Base-by-base conservation (phyloP, 148 eudicot species). In the Rhododendron griersonianum region DNA sequence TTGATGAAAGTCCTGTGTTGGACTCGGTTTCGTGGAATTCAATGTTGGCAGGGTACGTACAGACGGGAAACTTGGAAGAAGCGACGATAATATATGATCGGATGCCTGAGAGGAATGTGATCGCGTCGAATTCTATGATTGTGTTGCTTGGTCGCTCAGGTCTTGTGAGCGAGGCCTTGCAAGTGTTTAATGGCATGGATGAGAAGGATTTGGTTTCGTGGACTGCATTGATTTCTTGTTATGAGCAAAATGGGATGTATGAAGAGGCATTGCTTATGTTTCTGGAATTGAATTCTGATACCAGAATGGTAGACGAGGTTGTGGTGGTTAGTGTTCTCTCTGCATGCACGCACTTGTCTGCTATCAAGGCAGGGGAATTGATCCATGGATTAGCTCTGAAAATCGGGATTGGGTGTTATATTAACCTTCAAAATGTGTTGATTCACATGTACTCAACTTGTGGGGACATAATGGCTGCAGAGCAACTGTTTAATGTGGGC, bases 11-110 rank as follows among this genome's bases (percentile, higher is more conserved):
- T 90, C 90, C 91, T 88, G 91, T 88, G 85, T 59, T 86, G 87
- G 96, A 95, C 71, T 87, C 79, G 11, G 94, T 94, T 81, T 94
- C 96, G 0, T 95, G 98, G 98, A 95, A 92, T 57, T 91, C 98
- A 11, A 87, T 95, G 61, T 88, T 95, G 88, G 95, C 94, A 25
- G 95, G 91, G 67, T 95, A 93, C 88, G 91, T 95, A 6, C 88
- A 84, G 81, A 84, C 53, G 83, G 91, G 90, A 53, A 81, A 86
- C 78, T 90, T 85, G 15, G 86, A 89, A 61, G 90, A 92, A 85
- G 94, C 98, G 2, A 91, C 65, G 71, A 5, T 86, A 74, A 85
- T 94, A 21, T 94, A 78, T 88, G 85, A 76, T 85, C 63, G 35
- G 78, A 93, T 93, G 98, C 94, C 95, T 33, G 80, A 81, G 78